Evolutionary conservation across 2,329 filamentous ascomycete species (phyloP), one percentile per base, ranked within the genome.

Genomic region (Ophiocordyceps camponoti-rufipedis): DNA sequence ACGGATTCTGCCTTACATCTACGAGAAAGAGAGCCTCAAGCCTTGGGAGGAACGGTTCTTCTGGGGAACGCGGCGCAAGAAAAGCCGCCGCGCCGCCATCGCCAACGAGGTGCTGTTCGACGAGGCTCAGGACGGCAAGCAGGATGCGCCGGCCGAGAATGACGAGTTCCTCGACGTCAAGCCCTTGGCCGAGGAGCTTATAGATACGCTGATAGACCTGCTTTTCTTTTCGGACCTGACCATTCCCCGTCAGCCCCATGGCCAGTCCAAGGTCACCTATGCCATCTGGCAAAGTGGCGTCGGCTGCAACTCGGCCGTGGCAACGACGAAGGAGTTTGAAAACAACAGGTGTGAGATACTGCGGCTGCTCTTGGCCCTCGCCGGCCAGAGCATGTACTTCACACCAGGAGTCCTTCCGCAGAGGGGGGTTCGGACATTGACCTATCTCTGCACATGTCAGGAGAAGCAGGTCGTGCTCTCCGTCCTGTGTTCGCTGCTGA

Each of bases 231-330:
- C 83, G 9, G 85, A 87, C 46, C 82, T 98, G 55, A 94, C 89
- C 0, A 73, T 95, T 14, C 85, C 89, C 10, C 75, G 71, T 47
- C 74, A 83, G 40, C 71, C 78, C 13, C 72, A 78, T 47, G 76
- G 77, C 45, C 86, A 82, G 56, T 74, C 75, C 50, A 93, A 91
- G 60, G 83, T 95, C 46, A 83, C 82, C 8, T 94, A 91, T 63
- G 82, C 86, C 45, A 96, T 98, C 58, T 98, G 91, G 91, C 87
- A 95, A 65, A 96, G 85, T 57, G 91, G 91, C 43, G 89, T 98
- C 29, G 91, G 91, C 13, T 96, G 89, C 68, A 94, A 94, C 61
- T 85, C 83, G 14, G 78, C 87, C 5, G 79, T 93, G 53, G 81
- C 81, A 10, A 89, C 87, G 4, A 95, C 81, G 45, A 94, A 86